A percentile compares a stretch with the other conserved stretches of the same genome.
These are phyloP conservation scores for Schizosaccharomyces lindneri DNA, from an alignment of 805 yeast genomes.

Conservation along the genomic window DNA sequence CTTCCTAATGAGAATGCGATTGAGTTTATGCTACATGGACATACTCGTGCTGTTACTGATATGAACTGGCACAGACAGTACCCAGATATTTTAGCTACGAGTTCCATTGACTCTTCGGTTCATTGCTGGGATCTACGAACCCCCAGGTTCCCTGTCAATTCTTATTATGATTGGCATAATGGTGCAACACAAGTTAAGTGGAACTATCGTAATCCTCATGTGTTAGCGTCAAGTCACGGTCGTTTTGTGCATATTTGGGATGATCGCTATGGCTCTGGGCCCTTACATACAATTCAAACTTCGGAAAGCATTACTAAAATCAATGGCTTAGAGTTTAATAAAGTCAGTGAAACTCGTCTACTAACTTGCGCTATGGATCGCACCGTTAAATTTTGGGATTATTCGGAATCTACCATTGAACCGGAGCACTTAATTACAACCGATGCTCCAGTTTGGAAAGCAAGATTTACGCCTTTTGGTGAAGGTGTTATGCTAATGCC, in stretches of 20 bases:
- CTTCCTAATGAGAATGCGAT: slow-evolving; percentile 50
- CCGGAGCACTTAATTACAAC: slow-evolving; percentile 41
- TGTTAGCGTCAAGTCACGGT: slow-evolving; percentile 72
- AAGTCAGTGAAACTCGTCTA: slow-evolving; percentile 30
- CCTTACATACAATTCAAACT: slow-evolving; percentile 41
- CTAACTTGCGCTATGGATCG: slow-evolving; percentile 73
- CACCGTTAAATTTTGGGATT: slow-evolving; percentile 65
- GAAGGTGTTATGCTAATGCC: slow-evolving; percentile 77
- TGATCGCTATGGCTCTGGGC: slow-evolving; percentile 52
- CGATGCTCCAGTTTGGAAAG: slow-evolving; percentile 70
- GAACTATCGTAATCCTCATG: slow-evolving; percentile 51
- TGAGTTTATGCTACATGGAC: slow-evolving; percentile 69
- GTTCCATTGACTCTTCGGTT: slow-evolving; percentile 74
- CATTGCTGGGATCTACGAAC: slow-evolving; percentile 77
- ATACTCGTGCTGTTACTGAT: slow-evolving; percentile 82
- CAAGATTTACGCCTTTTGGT: slow-evolving; percentile 76
- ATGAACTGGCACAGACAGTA: slow-evolving; percentile 72
- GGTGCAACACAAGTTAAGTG: slow-evolving; percentile 90
- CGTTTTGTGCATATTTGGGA: slow-evolving; percentile 72
- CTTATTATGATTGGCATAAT: slow-evolving; percentile 86
- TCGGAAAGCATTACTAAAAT: slow-evolving; percentile 49
- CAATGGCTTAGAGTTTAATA: slow-evolving; percentile 68
- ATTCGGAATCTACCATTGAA: slow-evolving; percentile 15
- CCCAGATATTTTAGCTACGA: slow-evolving; percentile 75
- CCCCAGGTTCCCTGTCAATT: slow-evolving; percentile 40